Evolutionary conservation across 2,329 filamentous ascomycete species (phyloP), one percentile per base, ranked within the genome.

Genomic region (Phialophora expanda): DNA sequence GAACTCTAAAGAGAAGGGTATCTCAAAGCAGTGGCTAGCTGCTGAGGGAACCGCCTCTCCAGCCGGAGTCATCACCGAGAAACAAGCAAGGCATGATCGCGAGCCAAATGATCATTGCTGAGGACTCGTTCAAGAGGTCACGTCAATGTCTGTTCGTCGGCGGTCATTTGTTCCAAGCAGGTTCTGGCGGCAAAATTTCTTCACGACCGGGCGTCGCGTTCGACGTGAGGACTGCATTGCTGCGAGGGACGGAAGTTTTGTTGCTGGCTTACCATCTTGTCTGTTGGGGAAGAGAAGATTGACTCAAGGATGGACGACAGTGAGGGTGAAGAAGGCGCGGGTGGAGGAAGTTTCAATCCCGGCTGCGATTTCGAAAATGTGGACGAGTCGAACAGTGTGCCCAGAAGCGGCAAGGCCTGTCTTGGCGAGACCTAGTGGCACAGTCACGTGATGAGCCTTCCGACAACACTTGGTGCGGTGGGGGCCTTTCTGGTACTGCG

Each of bases 1-100:
- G 83, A 90, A 90, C 92, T 96, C 92, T 96, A 96, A 84, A 89
- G 92, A 95, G 67, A 60, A 51, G 50, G 41, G n/a, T 46, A 60
- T 20, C 58, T 17, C 48, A 28, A 32, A 58, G 55, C 44, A 60
- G 62, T 61, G 51, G 54, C 56, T 50, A 56, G 30, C 48, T 62
- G 53, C 59, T 46, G 50, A 62, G 51, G 53, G 48, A 56, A 46
- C 28, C 48, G 56, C 53, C 30, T 62, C 63, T 67, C 65, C 67
- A 69, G 65, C 65, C 62, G 56, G 61, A 38, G 46, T 69, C 67
- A 66, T 67, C 67, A 68, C 67, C 64, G 56, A 65, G 51, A 59
- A 32, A 24, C 32, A 28, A 62, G 55, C 30, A 32, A 48, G 22
- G 54, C 38, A 44, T 26, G 28, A 61, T 8, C 7, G 30, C 9